Base-by-base conservation (phyloP, 164 flowering plant species). In the Cinnamomum micranthum region DNA sequence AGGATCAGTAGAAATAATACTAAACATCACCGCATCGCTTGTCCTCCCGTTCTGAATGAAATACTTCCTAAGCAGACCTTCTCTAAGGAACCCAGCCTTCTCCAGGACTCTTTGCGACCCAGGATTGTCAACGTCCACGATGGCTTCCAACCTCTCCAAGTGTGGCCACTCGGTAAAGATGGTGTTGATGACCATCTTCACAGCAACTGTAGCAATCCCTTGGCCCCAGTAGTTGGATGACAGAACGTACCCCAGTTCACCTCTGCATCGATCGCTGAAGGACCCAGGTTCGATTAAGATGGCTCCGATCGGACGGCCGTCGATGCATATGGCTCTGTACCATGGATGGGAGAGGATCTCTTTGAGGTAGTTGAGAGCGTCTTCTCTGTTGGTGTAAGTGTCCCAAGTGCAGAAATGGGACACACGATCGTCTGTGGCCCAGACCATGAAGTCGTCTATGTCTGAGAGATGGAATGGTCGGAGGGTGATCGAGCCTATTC, bases 101-200 rank as follows among this genome's bases (percentile, higher is more conserved):
- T 91, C 88, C 68, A 93, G 59, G 72, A 93, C 96, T 83, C 81
- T 85, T 65, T 84, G 89, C 3, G 95, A 91, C 0, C 84, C 94
- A 13, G n/a, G 14, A 75, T 90, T 90, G 7, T 86, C 89, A 22
- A 86, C 90, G 73, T 82, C 89, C 11, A 86, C 97, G 24, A 91
- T 47, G 69, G 87, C 94, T 47, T 91, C 95, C 6, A 91, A 84
- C 71, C 95, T 88, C 79, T 86, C 93, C 81, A 90, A 60, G 73
- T 86, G 82, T 2, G 87, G 80, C 90, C 85, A 80, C 69, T 93
- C 94, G 12, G 23, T 60, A 65, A 93, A 93, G 23, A 88, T 77
- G 2, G 77, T 41, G 0, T 73, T 52, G 6, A 77, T 81, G 72
- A 82, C 96, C 83, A 86, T 72, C 68, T 83, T 85, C 85, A 89